A percentile compares a stretch with the other conserved stretches of the same genome.
These are phyloP conservation scores for Atkinsonella hypoxylon DNA, from an alignment of 2,329 filamentous ascomycete genomes.

Conservation along the genomic window DNA sequence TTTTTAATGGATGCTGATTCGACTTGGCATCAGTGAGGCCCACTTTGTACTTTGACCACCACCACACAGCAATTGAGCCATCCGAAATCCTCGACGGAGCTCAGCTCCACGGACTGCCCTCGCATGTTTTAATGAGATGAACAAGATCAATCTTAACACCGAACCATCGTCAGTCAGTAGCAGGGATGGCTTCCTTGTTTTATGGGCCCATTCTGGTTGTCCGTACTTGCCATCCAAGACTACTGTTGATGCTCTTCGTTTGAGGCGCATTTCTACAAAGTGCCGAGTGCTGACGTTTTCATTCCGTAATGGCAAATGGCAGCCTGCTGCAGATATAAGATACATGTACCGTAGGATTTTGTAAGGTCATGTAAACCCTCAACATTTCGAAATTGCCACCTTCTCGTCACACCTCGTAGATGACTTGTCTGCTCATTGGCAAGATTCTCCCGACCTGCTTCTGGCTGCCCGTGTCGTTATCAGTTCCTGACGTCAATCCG, in stretches of 20 bases:
- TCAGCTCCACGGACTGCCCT: neutral
- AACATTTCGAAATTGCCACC: neutral
- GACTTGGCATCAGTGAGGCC: too few relatives aligned
- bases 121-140: too few relatives aligned
- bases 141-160: too few relatives aligned
- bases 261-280: neutral
- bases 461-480: neutral
- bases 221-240: neutral
- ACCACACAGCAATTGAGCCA: neutral
- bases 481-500: conserved; percentile 3
- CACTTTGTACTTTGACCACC: too few relatives aligned
- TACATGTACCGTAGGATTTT: too few relatives aligned
- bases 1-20: too few relatives aligned
- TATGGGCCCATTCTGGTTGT: neutral
- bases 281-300: too few relatives aligned
- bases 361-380: neutral
- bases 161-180: too few relatives aligned
- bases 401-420: neutral
- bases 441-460: neutral
- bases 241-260: neutral
- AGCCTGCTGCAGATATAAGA: too few relatives aligned
- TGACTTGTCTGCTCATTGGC: neutral
- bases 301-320: too few relatives aligned
- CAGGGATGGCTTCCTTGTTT: neutral
- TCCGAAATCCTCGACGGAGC: neutral